Base-by-base conservation (phyloP, 2,329 filamentous ascomycete species). In the Ophiostoma sp. region DNA sequence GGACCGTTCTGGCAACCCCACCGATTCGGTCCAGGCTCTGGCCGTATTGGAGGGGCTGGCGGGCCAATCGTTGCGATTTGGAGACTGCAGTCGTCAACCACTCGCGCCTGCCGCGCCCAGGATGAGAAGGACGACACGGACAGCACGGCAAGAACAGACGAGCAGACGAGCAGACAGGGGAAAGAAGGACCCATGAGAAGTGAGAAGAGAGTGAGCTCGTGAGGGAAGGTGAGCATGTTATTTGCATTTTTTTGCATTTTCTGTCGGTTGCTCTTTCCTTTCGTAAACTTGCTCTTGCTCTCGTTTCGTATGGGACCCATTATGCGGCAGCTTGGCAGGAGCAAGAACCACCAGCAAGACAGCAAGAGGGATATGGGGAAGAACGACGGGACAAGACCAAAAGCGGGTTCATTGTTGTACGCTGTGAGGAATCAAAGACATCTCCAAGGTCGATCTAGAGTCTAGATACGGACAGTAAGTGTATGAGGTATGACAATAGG, bases 241-340 rank as follows among this genome's bases (percentile, higher is more conserved):
- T 63, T 63, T 61, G 57, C 25, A 31, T 33, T 59, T 55, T 7
- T 31, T 57, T 19, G 6, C 7, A 33, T 45, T 66, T 45, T 6
- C 6, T 64, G 59, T 66, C 61, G 36, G 36, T 28, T 45, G 61
- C 33, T 33, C 61, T 39, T 66, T 45, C 59, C 61, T 45, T 17
- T 15, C 17, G 25, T 12, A 66, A 66, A 66, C 61, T 28, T 66
- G 61, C 61, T 42, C 61, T 28, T 22, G 25, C 36, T 45, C 61
- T 66, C n/a, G 61, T 45, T 45, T 66, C 61, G 61, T 45, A 28
- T 66, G 36, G n/a, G 61, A 22, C 2, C 11, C 36, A 4, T 8
- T 66, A 12, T 45, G 61, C 61, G 36, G 61, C 61, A 66, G 36
- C 36, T 45, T 66, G 61, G 61, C 61, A 45, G 28, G 61, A 63